A percentile compares a stretch with the other conserved stretches of the same genome.
phyloP scores from a whole-genome alignment of 164 flowering plant genomes.

The Euptelea pleiosperma region DNA sequence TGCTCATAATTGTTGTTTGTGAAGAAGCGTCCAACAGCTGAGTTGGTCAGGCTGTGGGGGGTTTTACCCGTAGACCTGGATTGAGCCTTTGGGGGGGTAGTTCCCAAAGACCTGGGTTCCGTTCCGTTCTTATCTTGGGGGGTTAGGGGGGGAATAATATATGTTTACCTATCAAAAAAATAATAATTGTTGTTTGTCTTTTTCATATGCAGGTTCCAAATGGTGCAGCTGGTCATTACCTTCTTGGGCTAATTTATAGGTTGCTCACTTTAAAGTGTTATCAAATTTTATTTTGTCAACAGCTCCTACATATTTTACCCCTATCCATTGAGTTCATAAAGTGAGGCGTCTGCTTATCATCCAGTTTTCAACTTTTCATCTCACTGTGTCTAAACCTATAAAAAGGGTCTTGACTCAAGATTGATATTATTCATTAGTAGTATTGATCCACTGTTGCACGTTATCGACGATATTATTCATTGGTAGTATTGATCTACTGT shows the following conservation, averaged over 20 bases:
- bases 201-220: conserved; percentile 71
- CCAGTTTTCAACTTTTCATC: neutral
- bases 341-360: neutral
- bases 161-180: neutral
- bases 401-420: neutral
- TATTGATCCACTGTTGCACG: too few relatives aligned
- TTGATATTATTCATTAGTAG: neutral
- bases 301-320: neutral
- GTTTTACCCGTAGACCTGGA: too few relatives aligned
- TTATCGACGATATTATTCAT: too few relatives aligned
- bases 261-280: conserved; percentile 16
- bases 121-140: too few relatives aligned
- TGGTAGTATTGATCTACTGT: too few relatives aligned
- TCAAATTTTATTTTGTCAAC: conserved; percentile 2
- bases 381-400: neutral
- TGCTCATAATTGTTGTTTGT: too few relatives aligned
- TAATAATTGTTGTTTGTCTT: neutral
- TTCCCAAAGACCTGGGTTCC: too few relatives aligned
- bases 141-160: too few relatives aligned
- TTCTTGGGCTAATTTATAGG: conserved; percentile 96
- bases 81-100: too few relatives aligned
- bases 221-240: conserved; percentile 99
- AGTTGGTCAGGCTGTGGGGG: too few relatives aligned
- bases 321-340: neutral
- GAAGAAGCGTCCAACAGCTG: too few relatives aligned